Conservation (phyloP, 2,329 filamentous ascomycete genomes). For the Colletotrichum spinosum region DNA sequence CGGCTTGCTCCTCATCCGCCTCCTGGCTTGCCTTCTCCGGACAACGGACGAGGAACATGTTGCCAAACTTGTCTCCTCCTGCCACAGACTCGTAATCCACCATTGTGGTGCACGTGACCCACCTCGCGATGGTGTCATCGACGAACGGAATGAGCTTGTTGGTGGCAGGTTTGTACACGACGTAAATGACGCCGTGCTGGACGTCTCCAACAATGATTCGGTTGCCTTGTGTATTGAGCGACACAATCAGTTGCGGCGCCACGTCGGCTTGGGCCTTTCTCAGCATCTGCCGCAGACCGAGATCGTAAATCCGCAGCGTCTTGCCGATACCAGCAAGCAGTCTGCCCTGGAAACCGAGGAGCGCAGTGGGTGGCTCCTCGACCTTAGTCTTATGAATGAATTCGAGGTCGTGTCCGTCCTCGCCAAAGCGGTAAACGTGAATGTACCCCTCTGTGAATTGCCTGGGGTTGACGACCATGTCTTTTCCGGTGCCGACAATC, state of each 20-base stretch:
- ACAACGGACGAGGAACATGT: slow-evolving; percentile 91
- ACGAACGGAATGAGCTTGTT: slow-evolving; percentile 94
- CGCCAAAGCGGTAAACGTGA: slow-evolving; percentile 90
- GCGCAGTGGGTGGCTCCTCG: slow-evolving; percentile 88
- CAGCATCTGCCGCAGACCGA: slow-evolving; percentile 91
- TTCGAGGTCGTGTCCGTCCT: slow-evolving; percentile 88
- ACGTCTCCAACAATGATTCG: slow-evolving; percentile 94
- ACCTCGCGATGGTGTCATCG: slow-evolving; percentile 89
- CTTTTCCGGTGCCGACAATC: slow-evolving; percentile 93
- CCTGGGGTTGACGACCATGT: slow-evolving; percentile 83
- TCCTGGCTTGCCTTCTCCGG: slow-evolving; percentile 88
- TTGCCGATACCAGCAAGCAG: slow-evolving; percentile 88
- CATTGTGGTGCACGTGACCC: slow-evolving; percentile 93
- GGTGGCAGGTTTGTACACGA: slow-evolving; percentile 92
- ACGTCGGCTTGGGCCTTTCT: slow-evolving; percentile 90
- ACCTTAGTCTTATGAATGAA: slow-evolving; percentile 97
- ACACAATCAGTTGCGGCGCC: slow-evolving; percentile 85
- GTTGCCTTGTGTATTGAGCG: slow-evolving; percentile 88
- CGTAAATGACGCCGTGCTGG: slow-evolving; percentile 89
- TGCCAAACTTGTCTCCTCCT: slow-evolving; percentile 97
- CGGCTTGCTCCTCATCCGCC: slow-evolving; percentile 91
- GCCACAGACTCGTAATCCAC: slow-evolving; percentile 97
- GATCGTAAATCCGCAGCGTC: slow-evolving; percentile 87
- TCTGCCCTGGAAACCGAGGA: slow-evolving; percentile 92
- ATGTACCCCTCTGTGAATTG: slow-evolving; percentile 85